Conservation (phyloP, 768 basidiomycete genomes). For the Butyriboletus loyo region DNA sequence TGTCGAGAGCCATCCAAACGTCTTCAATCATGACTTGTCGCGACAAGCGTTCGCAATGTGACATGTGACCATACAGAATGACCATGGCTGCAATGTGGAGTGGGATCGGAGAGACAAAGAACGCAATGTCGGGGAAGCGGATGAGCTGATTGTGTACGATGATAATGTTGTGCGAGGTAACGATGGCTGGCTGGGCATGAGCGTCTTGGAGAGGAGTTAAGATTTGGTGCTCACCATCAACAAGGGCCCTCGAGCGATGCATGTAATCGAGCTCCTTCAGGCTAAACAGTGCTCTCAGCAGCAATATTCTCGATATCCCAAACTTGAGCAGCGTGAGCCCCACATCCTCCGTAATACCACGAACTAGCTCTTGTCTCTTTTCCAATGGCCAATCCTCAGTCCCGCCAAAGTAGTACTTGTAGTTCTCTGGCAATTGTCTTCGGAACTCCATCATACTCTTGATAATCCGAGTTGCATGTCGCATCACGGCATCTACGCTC, state of each 20-base stretch:
- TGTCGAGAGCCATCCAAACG: slow-evolving; percentile 82
- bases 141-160: slow-evolving; percentile 82
- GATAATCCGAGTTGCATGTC: slow-evolving; percentile 75
- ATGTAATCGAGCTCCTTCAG: slow-evolving; percentile 66
- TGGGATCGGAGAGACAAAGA: slow-evolving; percentile 87
- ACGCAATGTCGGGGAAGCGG: slow-evolving; percentile 79
- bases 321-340: slow-evolving; percentile 82
- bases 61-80: slow-evolving; percentile 85
- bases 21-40: slow-evolving; percentile 72
- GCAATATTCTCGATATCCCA: slow-evolving; percentile 74
- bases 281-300: slow-evolving; percentile 77
- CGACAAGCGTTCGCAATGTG: slow-evolving; percentile 64
- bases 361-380: slow-evolving; percentile 60
- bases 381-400: slow-evolving; percentile 74
- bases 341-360: slow-evolving; percentile 74
- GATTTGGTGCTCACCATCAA: slow-evolving; percentile 57
- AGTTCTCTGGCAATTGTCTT: slow-evolving; percentile 64
- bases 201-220: background rate
- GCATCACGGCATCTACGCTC: slow-evolving; percentile 65
- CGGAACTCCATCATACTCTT: slow-evolving; percentile 73
- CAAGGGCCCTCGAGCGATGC: slow-evolving; percentile 66
- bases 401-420: slow-evolving; percentile 74
- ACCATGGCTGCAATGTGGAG: slow-evolving; percentile 91
- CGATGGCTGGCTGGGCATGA: slow-evolving; percentile 54
- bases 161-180: slow-evolving; percentile 85